These are phyloP conservation scores for Aspergillus luchuensis DNA, from an alignment of 2,329 filamentous ascomycete genomes.

Conservation along the genomic window DNA sequence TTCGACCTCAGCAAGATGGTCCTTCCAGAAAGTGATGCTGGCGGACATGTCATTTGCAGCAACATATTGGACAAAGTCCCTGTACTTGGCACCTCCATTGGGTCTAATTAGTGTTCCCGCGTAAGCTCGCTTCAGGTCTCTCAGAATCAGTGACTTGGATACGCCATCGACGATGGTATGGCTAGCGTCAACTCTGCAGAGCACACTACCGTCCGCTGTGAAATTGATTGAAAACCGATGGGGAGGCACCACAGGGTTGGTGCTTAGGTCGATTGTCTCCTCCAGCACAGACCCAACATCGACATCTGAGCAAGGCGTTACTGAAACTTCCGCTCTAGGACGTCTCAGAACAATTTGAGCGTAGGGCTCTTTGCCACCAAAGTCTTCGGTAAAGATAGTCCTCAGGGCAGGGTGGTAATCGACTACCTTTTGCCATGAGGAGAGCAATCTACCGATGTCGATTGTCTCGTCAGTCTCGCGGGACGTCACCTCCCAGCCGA, in stretches of 20 bases:
- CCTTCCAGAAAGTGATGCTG: conserved; percentile 11
- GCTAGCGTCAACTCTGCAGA: neutral
- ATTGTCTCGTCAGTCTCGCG: neutral
- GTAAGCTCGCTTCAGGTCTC: neutral
- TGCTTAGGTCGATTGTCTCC: neutral
- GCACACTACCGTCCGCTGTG: neutral
- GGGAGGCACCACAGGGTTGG: neutral
- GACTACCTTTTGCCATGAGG: conserved; percentile 22
- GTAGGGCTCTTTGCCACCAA: conserved; percentile 13
- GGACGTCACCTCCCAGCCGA: conserved; percentile 1
- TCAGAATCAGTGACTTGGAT: neutral
- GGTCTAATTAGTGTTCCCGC: neutral
- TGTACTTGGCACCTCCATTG: neutral
- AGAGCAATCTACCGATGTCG: neutral
- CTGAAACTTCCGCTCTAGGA: conserved; percentile 11
- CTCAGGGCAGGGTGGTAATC: conserved; percentile 19
- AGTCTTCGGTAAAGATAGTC: conserved; percentile 21
- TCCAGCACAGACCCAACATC: neutral
- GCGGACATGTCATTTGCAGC: conserved; percentile 18
- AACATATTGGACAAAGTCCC: conserved; percentile 11
- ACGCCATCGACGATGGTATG: conserved; percentile 1
- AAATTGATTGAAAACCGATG: neutral
- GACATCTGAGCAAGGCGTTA: neutral
- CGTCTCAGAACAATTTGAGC: conserved; percentile 28
- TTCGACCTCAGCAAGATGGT: conserved; percentile 7